Percentiles rank a stretch among this genome's conserved stretches.
These are phyloP conservation scores for Starmerella tilneyi DNA, from an alignment of 805 yeast genomes.

Conservation along the genomic window DNA sequence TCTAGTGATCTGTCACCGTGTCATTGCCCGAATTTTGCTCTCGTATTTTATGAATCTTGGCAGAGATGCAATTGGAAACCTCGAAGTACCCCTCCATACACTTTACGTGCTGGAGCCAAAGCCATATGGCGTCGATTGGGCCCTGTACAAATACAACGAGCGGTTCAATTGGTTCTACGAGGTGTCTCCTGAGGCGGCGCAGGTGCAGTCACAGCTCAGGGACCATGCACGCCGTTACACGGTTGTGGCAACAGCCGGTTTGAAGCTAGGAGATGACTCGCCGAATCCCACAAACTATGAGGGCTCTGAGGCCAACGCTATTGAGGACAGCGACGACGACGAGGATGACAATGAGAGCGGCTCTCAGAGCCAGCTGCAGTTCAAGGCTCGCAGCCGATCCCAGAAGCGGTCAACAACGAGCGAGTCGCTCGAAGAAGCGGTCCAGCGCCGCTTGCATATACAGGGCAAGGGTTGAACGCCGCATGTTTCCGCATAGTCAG, in stretches of 20 bases:
- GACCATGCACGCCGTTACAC: slow-evolving; percentile 26
- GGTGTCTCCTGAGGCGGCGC: slow-evolving; percentile 35
- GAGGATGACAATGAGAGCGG: slow-evolving; percentile 13
- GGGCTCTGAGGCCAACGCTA: slow-evolving; percentile 3
- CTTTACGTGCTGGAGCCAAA: slow-evolving; percentile 82
- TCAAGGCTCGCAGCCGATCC: background rate
- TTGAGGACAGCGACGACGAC: slow-evolving; percentile 5
- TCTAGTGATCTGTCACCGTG: slow-evolving; percentile 76
- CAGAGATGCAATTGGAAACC: slow-evolving; percentile 69
- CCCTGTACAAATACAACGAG: slow-evolving; percentile 79
- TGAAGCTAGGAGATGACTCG: slow-evolving; percentile 23
- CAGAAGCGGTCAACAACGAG: background rate
- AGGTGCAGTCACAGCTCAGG: slow-evolving; percentile 23
- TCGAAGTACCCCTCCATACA: slow-evolving; percentile 89
- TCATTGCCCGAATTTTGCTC: slow-evolving; percentile 73
- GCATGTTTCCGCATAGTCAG: background rate
- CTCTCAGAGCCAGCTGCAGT: background rate
- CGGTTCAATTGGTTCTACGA: slow-evolving; percentile 63
- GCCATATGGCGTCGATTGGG: slow-evolving; percentile 94
- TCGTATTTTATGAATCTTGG: slow-evolving; percentile 80
- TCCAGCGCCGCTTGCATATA: slow-evolving; percentile 1
- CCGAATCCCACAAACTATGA: background rate
- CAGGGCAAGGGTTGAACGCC: slow-evolving; percentile 2
- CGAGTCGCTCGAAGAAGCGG: slow-evolving; percentile 9
- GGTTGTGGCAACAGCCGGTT: slow-evolving; percentile 24